phyloP scores from a whole-genome alignment of 140 eudicot species.

The Erigeron philadelphicus region DNA sequence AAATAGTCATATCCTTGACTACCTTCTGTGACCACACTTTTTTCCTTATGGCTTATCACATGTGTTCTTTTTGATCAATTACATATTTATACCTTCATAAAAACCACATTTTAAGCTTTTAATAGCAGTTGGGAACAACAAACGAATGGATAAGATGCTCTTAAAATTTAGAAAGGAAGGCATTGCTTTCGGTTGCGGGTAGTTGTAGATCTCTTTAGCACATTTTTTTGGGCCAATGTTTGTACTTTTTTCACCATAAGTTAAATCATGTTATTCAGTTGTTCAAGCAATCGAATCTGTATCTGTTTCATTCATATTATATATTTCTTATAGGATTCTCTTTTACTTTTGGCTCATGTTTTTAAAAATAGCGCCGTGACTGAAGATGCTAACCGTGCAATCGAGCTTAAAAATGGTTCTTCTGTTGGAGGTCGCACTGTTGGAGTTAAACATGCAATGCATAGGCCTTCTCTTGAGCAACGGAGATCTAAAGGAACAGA shows the following conservation, averaged over 20 bases:
- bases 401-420: slow-evolving; percentile 78
- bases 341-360: slow-evolving; percentile 8
- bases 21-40: not conserved
- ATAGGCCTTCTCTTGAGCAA: slow-evolving; percentile 84
- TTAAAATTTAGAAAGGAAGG: not conserved
- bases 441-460: slow-evolving; percentile 76
- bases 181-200: not conserved
- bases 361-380: slow-evolving; percentile 54
- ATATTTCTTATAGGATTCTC: not conserved
- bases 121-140: not conserved
- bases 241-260: not conserved
- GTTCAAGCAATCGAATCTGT: not conserved
- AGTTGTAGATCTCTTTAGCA: not conserved
- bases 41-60: not conserved
- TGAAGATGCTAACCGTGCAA: slow-evolving; percentile 86
- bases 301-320: not conserved
- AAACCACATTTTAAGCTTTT: not conserved
- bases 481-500: slow-evolving; percentile 62
- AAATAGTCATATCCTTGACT: not conserved
- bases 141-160: not conserved
- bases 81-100: not conserved
- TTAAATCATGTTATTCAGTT: not conserved
- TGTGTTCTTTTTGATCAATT: not conserved
- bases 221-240: not conserved
- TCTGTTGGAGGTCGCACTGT: slow-evolving; percentile 78